Conservation (phyloP, 2,329 filamentous ascomycete species). For the Diaporthe nobilis region DNA sequence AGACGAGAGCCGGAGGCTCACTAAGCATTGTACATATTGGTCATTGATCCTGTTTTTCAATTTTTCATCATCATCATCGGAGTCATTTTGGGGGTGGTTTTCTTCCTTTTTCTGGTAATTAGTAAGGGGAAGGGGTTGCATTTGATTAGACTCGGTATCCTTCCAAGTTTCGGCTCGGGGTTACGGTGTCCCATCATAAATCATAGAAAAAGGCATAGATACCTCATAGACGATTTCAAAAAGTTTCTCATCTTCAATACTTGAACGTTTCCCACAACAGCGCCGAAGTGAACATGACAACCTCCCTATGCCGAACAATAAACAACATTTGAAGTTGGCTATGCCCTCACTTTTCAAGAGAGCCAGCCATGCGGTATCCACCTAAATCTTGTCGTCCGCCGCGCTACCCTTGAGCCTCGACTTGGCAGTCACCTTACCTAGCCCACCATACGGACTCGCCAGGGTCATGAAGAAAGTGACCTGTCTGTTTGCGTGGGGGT, state of each 20-base stretch:
- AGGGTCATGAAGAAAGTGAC: slow-evolving; percentile 10
- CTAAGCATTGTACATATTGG: slow-evolving; percentile 31
- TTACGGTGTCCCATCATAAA: slow-evolving; percentile 34
- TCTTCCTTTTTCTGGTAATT: slow-evolving; percentile 31
- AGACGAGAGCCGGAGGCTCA: slow-evolving; percentile 13
- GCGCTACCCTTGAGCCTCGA: background rate
- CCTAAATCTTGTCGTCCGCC: background rate
- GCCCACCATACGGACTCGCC: background rate
- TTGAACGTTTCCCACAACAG: background rate
- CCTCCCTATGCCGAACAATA: background rate
- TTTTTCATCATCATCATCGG: slow-evolving; percentile 24
- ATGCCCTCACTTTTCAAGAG: background rate
- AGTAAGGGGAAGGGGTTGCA: slow-evolving; percentile 3
- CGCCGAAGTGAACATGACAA: background rate
- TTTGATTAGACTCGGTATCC: slow-evolving; percentile 38
- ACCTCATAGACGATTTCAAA: slow-evolving; percentile 39
- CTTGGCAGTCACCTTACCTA: background rate
- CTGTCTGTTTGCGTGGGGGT: slow-evolving; percentile 18
- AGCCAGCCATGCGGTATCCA: background rate
- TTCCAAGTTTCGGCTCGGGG: slow-evolving; percentile 31
- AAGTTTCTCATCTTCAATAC: slow-evolving; percentile 10
- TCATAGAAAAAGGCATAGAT: slow-evolving; percentile 41
- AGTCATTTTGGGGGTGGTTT: slow-evolving; percentile 31
- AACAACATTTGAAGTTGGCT: background rate
- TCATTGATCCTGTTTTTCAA: background rate